Evolutionary conservation across 805 yeast genomes (phyloP).

Genomic region (Barnettozyma sp.): DNA sequence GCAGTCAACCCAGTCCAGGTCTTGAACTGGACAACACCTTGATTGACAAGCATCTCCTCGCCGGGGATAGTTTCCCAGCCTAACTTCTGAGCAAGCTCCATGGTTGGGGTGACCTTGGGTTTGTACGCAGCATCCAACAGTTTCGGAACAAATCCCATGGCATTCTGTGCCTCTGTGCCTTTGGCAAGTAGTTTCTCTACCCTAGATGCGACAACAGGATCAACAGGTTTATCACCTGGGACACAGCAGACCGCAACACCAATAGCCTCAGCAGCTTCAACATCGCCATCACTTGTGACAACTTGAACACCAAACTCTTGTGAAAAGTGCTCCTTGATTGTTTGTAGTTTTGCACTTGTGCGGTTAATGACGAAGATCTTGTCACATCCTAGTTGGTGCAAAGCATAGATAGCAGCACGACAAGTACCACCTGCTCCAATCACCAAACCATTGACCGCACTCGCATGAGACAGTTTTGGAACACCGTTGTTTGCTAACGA

Average conservation of each 20-base stretch:
- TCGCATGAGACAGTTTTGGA: constrained; percentile 32
- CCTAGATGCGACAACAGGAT: constrained; percentile 38
- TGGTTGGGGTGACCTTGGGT: constrained; percentile 79
- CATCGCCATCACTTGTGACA: constrained; percentile 43
- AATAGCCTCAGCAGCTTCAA: constrained; percentile 34
- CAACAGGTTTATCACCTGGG: constrained; percentile 75
- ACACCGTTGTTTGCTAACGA: constrained; percentile 59
- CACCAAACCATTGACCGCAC: constrained; percentile 55
- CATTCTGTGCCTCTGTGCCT: constrained; percentile 27
- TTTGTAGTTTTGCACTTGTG: constrained; percentile 57
- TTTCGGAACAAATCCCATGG: constrained; percentile 40
- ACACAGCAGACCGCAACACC: constrained; percentile 69
- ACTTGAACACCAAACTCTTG: constrained; percentile 49
- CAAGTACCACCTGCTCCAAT: constrained; percentile 98
- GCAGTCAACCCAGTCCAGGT: constrained; percentile 65
- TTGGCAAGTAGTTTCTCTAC: constrained; percentile 42
- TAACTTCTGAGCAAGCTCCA: constrained; percentile 61
- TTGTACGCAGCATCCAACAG: constrained; percentile 93
- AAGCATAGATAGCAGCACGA: constrained; percentile 87
- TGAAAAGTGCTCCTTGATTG: constrained; percentile 57
- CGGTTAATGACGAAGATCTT: constrained; percentile 78
- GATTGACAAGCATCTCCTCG: constrained; percentile 84
- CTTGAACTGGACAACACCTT: constrained; percentile 83
- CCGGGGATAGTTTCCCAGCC: constrained; percentile 89
- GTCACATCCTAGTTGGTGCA: constrained; percentile 68